Evolutionary conservation across 306 rosid genomes (phyloP).

Genomic region (Cercis canadensis): DNA sequence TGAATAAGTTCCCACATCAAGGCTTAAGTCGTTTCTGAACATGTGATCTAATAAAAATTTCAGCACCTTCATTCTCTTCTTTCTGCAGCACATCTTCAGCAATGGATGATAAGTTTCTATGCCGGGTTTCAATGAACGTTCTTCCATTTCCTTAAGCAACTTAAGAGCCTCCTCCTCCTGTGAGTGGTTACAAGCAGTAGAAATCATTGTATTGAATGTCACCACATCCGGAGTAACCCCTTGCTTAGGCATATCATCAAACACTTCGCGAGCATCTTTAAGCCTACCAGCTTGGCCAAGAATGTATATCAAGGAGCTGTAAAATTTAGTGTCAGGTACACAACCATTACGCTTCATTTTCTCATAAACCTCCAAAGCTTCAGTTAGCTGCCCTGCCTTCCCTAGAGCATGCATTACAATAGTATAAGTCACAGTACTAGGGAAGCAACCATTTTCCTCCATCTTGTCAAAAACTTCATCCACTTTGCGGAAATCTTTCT

Average conservation of each 20-base stretch:
- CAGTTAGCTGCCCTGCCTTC: constrained; percentile 58
- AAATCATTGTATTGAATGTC: constrained; percentile 67
- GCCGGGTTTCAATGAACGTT: constrained; percentile 58
- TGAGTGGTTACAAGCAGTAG: constrained; percentile 64
- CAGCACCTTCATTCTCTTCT: constrained; percentile 87
- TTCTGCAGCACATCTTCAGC: constrained; percentile 81
- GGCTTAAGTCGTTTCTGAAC: constrained; percentile 67
- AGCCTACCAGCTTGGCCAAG: constrained; percentile 74
- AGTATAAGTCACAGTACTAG: constrained; percentile 70
- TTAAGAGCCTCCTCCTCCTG: constrained; percentile 83
- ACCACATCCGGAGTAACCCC: constrained; percentile 56
- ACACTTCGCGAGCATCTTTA: constrained; percentile 68
- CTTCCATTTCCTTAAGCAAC: constrained; percentile 85
- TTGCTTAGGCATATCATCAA: constrained; percentile 74
- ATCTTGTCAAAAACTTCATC: constrained; percentile 63
- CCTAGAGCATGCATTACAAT: constrained; percentile 66
- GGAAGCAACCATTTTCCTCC: constrained; percentile 57
- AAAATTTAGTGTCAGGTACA: constrained; percentile 61
- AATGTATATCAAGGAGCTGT: constrained; percentile 62
- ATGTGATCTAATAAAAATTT: constrained; percentile 74
- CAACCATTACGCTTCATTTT: constrained; percentile 64
- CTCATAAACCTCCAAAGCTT: constrained; percentile 66
- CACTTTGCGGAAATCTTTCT: constrained; percentile 72
- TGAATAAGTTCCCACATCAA: constrained; percentile 63
- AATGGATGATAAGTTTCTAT: constrained; percentile 74